Percentiles rank a stretch among this genome's conserved stretches.
Conservation (phyloP, 768 basidiomycete species). For the Russula lepida region DNA sequence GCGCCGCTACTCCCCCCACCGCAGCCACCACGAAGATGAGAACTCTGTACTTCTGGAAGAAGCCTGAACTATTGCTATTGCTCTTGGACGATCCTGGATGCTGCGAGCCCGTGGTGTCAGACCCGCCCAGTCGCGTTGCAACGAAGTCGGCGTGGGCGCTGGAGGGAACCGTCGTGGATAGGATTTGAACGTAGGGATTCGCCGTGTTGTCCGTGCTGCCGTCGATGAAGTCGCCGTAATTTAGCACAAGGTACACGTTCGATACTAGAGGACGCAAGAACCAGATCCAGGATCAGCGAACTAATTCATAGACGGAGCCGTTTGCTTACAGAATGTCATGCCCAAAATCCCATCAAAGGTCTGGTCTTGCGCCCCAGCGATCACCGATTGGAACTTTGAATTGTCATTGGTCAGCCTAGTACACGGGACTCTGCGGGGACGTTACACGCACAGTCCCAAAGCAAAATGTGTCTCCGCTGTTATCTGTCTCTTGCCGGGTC, state of each 20-base stretch:
- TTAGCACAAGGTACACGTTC: conserved; percentile 54
- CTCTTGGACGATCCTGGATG: background rate
- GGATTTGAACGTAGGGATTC: conserved; percentile 52
- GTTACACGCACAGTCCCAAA: conserved; percentile 26
- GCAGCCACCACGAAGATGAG: background rate
- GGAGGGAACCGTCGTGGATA: conserved; percentile 39
- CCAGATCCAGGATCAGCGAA: background rate
- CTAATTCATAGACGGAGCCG: background rate
- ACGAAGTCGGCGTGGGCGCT: conserved; percentile 10
- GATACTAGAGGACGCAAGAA: conserved; percentile 36
- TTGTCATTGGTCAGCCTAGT: background rate
- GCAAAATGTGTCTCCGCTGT: conserved; percentile 27
- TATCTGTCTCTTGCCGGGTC: conserved; percentile 30
- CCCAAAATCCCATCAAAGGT: conserved; percentile 60
- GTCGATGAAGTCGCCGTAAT: conserved; percentile 55
- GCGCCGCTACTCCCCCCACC: background rate
- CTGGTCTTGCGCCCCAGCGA: conserved; percentile 42
- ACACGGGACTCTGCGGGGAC: background rate
- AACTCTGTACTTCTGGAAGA: conserved; percentile 7
- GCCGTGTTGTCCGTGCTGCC: conserved; percentile 31
- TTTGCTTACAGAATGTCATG: conserved; percentile 56
- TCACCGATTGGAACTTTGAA: conserved; percentile 61
- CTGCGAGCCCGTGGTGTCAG: conserved; percentile 1
- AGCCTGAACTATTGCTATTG: background rate
- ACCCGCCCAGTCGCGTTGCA: background rate